Base-by-base conservation (phyloP, 495 filamentous ascomycete species). In the Penicillium bovifimosum region DNA sequence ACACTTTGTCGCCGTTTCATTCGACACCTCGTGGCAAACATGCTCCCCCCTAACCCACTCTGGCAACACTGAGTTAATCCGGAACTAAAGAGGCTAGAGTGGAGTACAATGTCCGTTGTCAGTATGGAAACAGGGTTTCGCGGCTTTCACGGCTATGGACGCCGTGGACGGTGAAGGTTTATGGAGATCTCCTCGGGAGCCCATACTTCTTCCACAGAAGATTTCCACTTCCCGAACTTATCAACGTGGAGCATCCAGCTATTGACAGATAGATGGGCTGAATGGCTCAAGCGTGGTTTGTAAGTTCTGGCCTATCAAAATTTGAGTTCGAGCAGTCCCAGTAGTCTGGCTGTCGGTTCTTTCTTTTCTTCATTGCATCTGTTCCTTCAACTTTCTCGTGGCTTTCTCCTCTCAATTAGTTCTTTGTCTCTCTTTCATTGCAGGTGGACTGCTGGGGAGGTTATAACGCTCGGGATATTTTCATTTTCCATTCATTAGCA, bases 291-390 rank as follows among this genome's bases (percentile, higher is more conserved):
- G 7, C 26, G 31, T 27, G 10, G 24, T 40, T 59, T 11, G 38
- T 17, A 18, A 34, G 9, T 36, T 24, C 27, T 39, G 26, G 33
- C 39, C 39, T 57, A 56, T 56, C 34, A 45, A 40, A 50, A 48
- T 49, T 62, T 60, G 47, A 60, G 60, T 63, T 65, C 49, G 38
- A 34, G 40, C 34, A 42, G 38, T 29, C 36, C 49, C 29, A 33
- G 52, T 41, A 27, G 38, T 28, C 24, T 49, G 38, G 45, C 6
- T 32, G 18, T 28, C 34, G 31, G 13, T 39, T 40, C 35, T 39
- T 50, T 54, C 24, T 54, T 11, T 20, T 13, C n/a, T 36, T 32
- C 33, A 7, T 38, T 48, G 44, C 17, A 13, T 28, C 14, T 34
- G 43, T 16, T 6, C 11, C 18, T 43, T 38, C 33, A 31, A 20